Evolutionary conservation across 78 protist genomes (phyloP).

Genomic region (Dictyostelium brefeldianum): DNA sequence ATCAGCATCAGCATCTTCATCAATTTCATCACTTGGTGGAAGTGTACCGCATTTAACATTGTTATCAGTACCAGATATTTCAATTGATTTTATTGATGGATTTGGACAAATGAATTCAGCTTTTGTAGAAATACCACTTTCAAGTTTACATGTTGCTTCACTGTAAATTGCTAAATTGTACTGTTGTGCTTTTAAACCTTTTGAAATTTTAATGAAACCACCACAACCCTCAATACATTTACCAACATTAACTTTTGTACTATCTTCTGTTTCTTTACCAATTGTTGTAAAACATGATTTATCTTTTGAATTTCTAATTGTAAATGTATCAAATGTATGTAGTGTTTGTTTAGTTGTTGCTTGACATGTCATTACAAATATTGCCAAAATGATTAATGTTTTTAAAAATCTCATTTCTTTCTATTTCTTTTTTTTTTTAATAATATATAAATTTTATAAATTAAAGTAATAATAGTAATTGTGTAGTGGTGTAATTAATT

Average conservation of each 20-base stretch:
- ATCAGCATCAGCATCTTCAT: not conserved
- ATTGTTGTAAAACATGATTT: not conserved
- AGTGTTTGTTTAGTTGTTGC: not conserved
- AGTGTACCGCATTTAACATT: constrained; percentile 11
- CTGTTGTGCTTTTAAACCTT: not conserved
- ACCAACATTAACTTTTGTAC: not conserved
- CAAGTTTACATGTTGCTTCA: not conserved
- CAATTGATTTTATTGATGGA: not conserved
- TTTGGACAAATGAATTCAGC: constrained; percentile 3
- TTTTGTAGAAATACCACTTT: not conserved
- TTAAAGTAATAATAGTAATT: too few species aligned
- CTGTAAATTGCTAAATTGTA: not conserved
- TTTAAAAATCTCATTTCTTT: constrained; percentile 13
- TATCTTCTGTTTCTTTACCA: not conserved
- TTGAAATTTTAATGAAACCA: constrained; percentile 3
- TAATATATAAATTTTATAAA: too few species aligned
- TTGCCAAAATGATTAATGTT: not conserved
- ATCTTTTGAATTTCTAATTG: not conserved
- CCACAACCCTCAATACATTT: constrained; percentile 8
- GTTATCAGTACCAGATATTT: not conserved
- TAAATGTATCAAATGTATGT: not conserved
- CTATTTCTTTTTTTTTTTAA: not conserved
- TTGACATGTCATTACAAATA: not conserved
- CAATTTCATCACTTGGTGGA: not conserved
- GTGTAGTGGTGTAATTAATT: too few species aligned